Percentiles rank a stretch among this genome's conserved stretches.
These are phyloP conservation scores for Athelia psychrophila DNA, from an alignment of 1,284 basidiomycete genomes.

Conservation along the genomic window DNA sequence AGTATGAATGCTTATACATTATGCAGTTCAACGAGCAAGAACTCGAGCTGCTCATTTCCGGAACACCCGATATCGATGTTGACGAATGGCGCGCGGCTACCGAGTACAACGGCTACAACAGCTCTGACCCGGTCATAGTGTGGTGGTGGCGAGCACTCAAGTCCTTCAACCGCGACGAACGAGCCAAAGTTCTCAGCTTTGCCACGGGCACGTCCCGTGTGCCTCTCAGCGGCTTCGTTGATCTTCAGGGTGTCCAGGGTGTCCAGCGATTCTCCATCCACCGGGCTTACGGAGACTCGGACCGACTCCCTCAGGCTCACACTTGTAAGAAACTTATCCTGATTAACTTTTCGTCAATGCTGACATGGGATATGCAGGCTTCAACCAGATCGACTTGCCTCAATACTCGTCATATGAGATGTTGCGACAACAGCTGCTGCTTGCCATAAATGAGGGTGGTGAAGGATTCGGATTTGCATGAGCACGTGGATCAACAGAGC, in stretches of 20 bases:
- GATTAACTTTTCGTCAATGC: conserved; percentile 3
- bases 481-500: conserved; percentile 12
- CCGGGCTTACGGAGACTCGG: conserved; percentile 83
- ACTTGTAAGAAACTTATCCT: conserved; percentile 61
- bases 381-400: conserved; percentile 87
- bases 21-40: conserved; percentile 94
- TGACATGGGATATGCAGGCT: conserved; percentile 42
- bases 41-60: conserved; percentile 95
- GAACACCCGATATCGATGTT: conserved; percentile 97
- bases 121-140: conserved; percentile 90
- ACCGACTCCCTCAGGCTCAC: conserved; percentile 87
- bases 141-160: conserved; percentile 99
- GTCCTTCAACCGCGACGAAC: conserved; percentile 95
- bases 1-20: conserved; percentile 20
- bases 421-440: conserved; percentile 81
- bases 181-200: conserved; percentile 95
- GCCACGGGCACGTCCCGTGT: conserved; percentile 95
- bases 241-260: conserved; percentile 93
- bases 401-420: conserved; percentile 94
- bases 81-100: conserved; percentile 98
- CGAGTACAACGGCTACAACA: conserved; percentile 84
- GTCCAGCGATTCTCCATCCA: conserved; percentile 97
- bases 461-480: conserved; percentile 88
- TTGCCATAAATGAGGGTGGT: conserved; percentile 92
- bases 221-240: conserved; percentile 90